Evolutionary conservation across 176 grass and related monocot species (phyloP), one percentile per base, ranked within the genome.

Genomic region (Panicum miliaceum): DNA sequence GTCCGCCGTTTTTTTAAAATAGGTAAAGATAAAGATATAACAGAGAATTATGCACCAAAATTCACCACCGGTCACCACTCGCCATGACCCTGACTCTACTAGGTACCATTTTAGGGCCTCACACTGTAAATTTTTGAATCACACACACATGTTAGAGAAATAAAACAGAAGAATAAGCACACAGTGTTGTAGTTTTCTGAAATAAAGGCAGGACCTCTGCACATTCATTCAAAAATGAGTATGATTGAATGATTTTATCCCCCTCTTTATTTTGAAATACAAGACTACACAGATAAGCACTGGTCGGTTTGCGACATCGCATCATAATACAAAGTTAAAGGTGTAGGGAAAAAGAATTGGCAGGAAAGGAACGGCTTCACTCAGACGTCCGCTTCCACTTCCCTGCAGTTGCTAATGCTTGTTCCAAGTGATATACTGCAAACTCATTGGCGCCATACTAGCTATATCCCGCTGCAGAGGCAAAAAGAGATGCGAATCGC

Each of bases 211-310:
- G n/a, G 38, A 62, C 15, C 38, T 27, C 38, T 61, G 57, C 56
- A 45, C 14, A 62, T 61, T 45, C 75, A 77, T 46, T 29, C 15
- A 62, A 78, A 61, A 75, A 76, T n/a, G 19, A 27, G 34, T 58
- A 43, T 4, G 32, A 46, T 32, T 75, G 56, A 64, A 76, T 84
- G 48, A 85, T 76, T 83, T 26, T 64, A 61, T 45, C 46, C 76
- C 68, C 86, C 85, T 90, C 77, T 66, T 90, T 94, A 92, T 94
- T 91, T 46, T 64, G 53, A 68, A 87, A 42, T 67, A 50, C 20
- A 40, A 76, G 82, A 50, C 51, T 85, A 88, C 87, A 91, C 76
- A 85, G n/a, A 58, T 59, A 68, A 25, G 37, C 47, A 67, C 38
- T 35, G 16, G 13, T 82, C 73, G 68, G 69, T 86, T 89, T 88